Evolutionary conservation across 2,329 filamentous ascomycete genomes (phyloP).

Genomic region (Monascus ruber): DNA sequence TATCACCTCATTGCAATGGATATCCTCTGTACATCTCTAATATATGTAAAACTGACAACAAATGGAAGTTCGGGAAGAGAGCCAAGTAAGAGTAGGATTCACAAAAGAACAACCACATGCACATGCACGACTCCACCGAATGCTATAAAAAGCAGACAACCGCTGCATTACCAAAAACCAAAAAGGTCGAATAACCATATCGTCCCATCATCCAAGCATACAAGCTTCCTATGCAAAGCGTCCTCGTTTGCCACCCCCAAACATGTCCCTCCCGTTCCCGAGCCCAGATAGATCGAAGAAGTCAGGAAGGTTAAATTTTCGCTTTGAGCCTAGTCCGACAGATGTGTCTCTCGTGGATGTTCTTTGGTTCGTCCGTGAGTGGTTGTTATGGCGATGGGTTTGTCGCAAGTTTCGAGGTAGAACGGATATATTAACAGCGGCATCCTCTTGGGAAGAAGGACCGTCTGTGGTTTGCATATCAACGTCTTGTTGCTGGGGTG

Average conservation of each 20-base stretch:
- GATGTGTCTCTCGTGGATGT: constrained; percentile 28
- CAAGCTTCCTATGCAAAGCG: constrained; percentile 27
- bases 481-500: constrained; percentile 26
- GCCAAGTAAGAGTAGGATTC: constrained; percentile 4
- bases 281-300: constrained; percentile 40
- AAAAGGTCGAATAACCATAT: constrained; percentile 10
- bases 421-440: constrained; percentile 33
- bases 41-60: background rate
- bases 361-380: constrained; percentile 26
- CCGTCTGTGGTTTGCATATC: constrained; percentile 33
- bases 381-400: constrained; percentile 27
- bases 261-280: constrained; percentile 31
- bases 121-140: constrained; percentile 6
- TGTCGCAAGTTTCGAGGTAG: constrained; percentile 30
- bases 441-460: constrained; percentile 18
- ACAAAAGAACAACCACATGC: constrained; percentile 14
- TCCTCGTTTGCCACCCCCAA: constrained; percentile 37
- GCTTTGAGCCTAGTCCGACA: constrained; percentile 34
- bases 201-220: constrained; percentile 10
- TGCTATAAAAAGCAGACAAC: too few species aligned
- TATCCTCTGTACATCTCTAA: constrained; percentile 17
- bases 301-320: constrained; percentile 36
- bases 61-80: constrained; percentile 6
- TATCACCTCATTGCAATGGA: constrained; percentile 19
- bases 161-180: constrained; percentile 1